Evolutionary conservation across 345 rosid species (phyloP).

Genomic region (Brassica incana): DNA sequence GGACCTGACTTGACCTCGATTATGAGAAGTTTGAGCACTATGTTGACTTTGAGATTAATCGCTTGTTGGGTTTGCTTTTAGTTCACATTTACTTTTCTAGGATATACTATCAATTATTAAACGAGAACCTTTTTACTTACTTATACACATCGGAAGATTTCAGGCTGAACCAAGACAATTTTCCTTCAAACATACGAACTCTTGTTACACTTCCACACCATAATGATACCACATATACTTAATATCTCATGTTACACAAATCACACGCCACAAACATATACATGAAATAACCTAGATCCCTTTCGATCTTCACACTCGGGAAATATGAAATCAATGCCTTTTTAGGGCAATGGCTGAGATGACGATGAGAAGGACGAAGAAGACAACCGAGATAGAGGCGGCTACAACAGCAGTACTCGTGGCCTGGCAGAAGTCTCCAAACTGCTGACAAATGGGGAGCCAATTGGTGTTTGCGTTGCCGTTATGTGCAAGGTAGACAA

Average conservation of each 20-base stretch:
- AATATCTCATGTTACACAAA: conserved; percentile 25
- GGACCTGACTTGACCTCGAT: neutral
- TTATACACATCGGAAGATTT: neutral
- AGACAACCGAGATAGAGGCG: conserved; percentile 46
- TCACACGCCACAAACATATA: conserved; percentile 25
- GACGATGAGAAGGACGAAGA: conserved; percentile 53
- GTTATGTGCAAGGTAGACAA: conserved; percentile 79
- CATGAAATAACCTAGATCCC: neutral
- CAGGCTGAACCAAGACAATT: conserved; percentile 4
- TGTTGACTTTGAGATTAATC: neutral
- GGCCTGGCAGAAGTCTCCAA: conserved; percentile 73
- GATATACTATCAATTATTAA: neutral
- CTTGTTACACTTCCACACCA: conserved; percentile 31
- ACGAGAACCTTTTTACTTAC: neutral
- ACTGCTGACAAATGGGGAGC: conserved; percentile 78
- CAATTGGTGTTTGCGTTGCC: conserved; percentile 77
- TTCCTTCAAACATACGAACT: neutral
- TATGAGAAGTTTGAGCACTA: neutral
- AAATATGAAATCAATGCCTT: conserved; percentile 32
- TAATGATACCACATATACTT: neutral
- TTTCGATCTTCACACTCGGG: neutral
- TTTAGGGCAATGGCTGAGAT: conserved; percentile 67
- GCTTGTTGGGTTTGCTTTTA: neutral
- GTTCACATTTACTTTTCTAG: neutral
- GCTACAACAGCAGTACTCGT: conserved; percentile 77